These are phyloP conservation scores for Bathelium albidoporum DNA, from an alignment of 495 filamentous ascomycete species.

Conservation along the genomic window DNA sequence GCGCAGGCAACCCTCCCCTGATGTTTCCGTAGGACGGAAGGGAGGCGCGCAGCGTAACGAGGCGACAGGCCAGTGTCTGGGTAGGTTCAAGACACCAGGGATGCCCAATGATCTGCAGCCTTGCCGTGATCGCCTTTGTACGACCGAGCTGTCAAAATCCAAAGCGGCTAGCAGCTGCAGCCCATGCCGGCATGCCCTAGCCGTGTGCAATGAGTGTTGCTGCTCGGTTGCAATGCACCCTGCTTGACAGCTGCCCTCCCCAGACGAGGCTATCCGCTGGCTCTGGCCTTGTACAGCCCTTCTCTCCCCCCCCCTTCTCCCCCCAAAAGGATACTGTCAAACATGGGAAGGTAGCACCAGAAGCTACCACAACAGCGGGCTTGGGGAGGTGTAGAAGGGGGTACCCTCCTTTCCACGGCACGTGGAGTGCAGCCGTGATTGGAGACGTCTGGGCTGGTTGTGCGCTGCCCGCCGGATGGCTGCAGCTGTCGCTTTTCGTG, in stretches of 20 bases:
- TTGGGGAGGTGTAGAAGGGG: not conserved
- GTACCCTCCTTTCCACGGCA: not conserved
- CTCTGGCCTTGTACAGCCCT: not conserved
- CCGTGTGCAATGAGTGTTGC: not conserved
- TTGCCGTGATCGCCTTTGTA: slow-evolving; percentile 1
- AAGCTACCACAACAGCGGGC: not conserved
- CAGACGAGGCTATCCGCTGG: not conserved
- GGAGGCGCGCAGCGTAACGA: not conserved
- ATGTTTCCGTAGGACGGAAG: not conserved
- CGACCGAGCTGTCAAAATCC: slow-evolving; percentile 1
- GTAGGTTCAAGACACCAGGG: not conserved
- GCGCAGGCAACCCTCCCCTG: not conserved
- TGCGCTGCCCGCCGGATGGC: not conserved
- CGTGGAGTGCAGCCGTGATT: not conserved
- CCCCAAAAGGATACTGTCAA: no score
- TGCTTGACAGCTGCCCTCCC: not conserved
- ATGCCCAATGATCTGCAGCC: slow-evolving; percentile 4
- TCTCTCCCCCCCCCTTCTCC: no score
- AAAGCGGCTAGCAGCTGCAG: not conserved
- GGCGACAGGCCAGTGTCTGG: not conserved
- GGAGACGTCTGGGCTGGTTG: not conserved
- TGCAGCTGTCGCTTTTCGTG: slow-evolving; percentile 4
- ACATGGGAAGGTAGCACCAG: not conserved
- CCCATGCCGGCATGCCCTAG: not conserved
- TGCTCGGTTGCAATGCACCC: not conserved